These are phyloP conservation scores for Elasticomyces elasticus DNA, from an alignment of 495 filamentous ascomycete genomes.

Conservation along the genomic window DNA sequence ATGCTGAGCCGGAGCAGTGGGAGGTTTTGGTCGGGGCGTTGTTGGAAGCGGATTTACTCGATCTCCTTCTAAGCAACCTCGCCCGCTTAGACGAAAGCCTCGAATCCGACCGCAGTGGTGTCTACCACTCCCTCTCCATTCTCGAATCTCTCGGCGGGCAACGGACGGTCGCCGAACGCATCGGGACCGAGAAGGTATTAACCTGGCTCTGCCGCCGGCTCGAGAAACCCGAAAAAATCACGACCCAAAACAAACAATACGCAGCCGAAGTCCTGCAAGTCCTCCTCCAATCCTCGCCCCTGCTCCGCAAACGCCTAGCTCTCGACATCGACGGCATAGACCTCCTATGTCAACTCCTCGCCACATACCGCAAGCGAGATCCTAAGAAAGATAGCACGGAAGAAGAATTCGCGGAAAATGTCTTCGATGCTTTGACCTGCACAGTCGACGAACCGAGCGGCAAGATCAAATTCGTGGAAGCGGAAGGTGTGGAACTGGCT, in stretches of 20 bases:
- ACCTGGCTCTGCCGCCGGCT: conserved; percentile 68
- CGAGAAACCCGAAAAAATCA: conserved; percentile 48
- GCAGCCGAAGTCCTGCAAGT: conserved; percentile 87
- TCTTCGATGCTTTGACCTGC: conserved; percentile 77
- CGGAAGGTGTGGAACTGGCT: conserved; percentile 83
- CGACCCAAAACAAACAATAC: conserved; percentile 90
- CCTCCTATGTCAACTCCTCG: conserved; percentile 67
- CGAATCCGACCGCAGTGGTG: conserved; percentile 69
- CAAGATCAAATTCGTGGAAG: conserved; percentile 75
- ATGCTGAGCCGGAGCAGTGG: conserved; percentile 78
- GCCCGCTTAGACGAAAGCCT: conserved; percentile 68
- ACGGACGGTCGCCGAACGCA: conserved; percentile 51
- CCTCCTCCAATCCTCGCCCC: conserved; percentile 57
- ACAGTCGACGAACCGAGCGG: conserved; percentile 65
- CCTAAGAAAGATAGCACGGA: conserved; percentile 79
- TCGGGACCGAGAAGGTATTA: conserved; percentile 60
- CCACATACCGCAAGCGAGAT: conserved; percentile 81
- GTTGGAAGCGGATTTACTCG: conserved; percentile 70
- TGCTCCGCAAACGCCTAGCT: conserved; percentile 46
- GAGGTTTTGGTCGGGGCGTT: conserved; percentile 67
- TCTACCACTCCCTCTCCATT: conserved; percentile 77
- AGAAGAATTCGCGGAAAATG: conserved; percentile 87
- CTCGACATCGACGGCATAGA: conserved; percentile 64
- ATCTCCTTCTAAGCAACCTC: conserved; percentile 75
- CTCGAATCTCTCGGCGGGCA: conserved; percentile 80